Evolutionary conservation across 768 basidiomycete genomes (phyloP).

Genomic region (Kwoniella botswanensis): DNA sequence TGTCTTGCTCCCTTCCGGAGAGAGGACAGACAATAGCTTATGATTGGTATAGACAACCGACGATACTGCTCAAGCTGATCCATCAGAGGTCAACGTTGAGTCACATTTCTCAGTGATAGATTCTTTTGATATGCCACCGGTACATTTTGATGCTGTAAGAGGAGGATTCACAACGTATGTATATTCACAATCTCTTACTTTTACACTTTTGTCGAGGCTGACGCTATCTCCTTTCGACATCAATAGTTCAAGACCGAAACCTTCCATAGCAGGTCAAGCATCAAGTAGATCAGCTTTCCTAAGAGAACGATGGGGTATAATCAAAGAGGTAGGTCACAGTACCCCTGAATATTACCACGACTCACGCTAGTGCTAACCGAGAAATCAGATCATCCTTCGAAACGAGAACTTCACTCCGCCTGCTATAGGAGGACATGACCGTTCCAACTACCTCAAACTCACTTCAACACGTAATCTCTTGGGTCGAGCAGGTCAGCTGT

Average conservation of each 20-base stretch:
- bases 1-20: neutral
- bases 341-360: neutral
- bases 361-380: neutral
- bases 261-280: constrained; percentile 79
- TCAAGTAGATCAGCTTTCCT: constrained; percentile 78
- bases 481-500: constrained; percentile 84
- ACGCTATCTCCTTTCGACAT: neutral
- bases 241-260: constrained; percentile 64
- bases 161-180: constrained; percentile 85
- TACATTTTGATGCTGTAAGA: constrained; percentile 85
- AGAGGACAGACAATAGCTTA: too few relatives aligned
- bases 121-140: constrained; percentile 93
- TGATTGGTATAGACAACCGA: constrained; percentile 36
- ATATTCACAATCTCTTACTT: neutral
- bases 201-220: too few relatives aligned
- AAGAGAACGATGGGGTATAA: constrained; percentile 84
- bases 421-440: constrained; percentile 83
- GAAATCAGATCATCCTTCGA: constrained; percentile 70
- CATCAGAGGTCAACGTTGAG: constrained; percentile 54
- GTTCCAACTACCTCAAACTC: constrained; percentile 84
- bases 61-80: constrained; percentile 46
- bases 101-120: constrained; percentile 76
- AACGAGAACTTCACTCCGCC: constrained; percentile 99
- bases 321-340: constrained; percentile 69
- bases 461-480: constrained; percentile 95